Conservation (phyloP, 306 rosid genomes). For the Pterocarpus macrocarpus region DNA sequence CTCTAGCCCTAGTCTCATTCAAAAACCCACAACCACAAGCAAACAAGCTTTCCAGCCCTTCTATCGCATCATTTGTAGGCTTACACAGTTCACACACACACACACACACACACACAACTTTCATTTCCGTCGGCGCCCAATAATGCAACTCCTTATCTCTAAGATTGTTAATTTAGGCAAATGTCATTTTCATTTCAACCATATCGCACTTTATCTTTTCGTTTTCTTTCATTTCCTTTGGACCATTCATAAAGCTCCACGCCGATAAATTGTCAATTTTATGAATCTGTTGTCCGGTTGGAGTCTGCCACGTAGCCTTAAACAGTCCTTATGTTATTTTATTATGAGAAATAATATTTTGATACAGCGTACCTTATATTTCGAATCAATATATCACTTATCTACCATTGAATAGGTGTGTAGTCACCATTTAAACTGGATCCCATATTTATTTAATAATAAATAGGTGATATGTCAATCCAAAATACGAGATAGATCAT, state of each 20-base stretch:
- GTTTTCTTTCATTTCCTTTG: background rate
- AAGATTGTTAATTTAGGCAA: slow-evolving; percentile 50
- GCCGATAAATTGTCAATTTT: slow-evolving; percentile 1
- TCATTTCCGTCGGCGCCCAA: slow-evolving; percentile 60
- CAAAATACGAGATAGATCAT: too few relatives aligned
- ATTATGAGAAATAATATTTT: too few relatives aligned
- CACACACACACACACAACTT: slow-evolving; percentile 1
- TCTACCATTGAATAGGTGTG: too few relatives aligned
- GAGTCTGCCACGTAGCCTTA: slow-evolving; percentile 32
- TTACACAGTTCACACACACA: background rate
- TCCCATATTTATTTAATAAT: too few relatives aligned
- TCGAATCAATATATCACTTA: too few relatives aligned
- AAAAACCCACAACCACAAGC: slow-evolving; percentile 31
- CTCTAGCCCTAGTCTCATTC: slow-evolving; percentile 23
- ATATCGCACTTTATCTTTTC: slow-evolving; percentile 36
- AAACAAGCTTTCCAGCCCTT: slow-evolving; percentile 41
- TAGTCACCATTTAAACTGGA: too few relatives aligned
- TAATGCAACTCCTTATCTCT: slow-evolving; percentile 42
- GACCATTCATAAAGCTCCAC: slow-evolving; percentile 45
- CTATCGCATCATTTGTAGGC: slow-evolving; percentile 30
- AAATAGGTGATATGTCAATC: too few relatives aligned
- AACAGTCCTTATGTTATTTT: background rate
- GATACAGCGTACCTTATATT: too few relatives aligned
- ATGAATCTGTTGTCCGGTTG: slow-evolving; percentile 30
- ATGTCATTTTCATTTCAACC: slow-evolving; percentile 59